Percentiles rank a stretch among this genome's conserved stretches.
These are phyloP conservation scores for Eimeria nieschulzi DNA, from an alignment of 169 alveolate genomes.

Conservation along the genomic window DNA sequence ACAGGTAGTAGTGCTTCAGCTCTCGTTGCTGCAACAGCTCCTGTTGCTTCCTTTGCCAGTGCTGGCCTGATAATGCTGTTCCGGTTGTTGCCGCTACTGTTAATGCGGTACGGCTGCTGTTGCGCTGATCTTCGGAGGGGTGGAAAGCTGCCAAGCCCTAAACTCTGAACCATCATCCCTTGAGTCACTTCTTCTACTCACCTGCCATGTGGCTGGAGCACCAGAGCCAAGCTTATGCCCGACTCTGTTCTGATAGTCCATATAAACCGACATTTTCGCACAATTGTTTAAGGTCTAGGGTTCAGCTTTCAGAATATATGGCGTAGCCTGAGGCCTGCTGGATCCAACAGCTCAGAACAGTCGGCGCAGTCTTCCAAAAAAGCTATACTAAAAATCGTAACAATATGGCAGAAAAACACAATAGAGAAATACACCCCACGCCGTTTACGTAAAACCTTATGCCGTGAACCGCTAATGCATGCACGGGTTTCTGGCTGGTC, in stretches of 20 bases:
- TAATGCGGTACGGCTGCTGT: neutral
- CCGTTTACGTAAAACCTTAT: no score
- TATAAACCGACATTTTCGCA: conserved; percentile 81
- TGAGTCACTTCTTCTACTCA: neutral
- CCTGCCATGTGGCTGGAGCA: conserved; percentile 95
- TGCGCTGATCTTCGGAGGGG: neutral
- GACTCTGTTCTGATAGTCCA: conserved; percentile 97
- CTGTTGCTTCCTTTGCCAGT: neutral
- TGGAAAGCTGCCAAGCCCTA: neutral
- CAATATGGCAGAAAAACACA: no score
- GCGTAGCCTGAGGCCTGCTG: neutral
- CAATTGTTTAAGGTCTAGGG: neutral
- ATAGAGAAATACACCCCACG: no score
- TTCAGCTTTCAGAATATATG: neutral
- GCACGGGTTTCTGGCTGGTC: no score
- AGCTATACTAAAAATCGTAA: neutral
- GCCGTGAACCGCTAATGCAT: no score
- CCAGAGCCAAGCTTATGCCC: conserved; percentile 98
- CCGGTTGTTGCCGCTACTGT: neutral
- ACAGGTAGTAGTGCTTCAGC: neutral
- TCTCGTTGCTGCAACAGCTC: neutral
- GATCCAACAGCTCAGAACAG: neutral
- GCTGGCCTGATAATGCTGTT: neutral
- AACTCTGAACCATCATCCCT: neutral
- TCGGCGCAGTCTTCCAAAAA: neutral